Base-by-base conservation (phyloP, 2,329 filamentous ascomycete species). In the Leptodontidium sp. region DNA sequence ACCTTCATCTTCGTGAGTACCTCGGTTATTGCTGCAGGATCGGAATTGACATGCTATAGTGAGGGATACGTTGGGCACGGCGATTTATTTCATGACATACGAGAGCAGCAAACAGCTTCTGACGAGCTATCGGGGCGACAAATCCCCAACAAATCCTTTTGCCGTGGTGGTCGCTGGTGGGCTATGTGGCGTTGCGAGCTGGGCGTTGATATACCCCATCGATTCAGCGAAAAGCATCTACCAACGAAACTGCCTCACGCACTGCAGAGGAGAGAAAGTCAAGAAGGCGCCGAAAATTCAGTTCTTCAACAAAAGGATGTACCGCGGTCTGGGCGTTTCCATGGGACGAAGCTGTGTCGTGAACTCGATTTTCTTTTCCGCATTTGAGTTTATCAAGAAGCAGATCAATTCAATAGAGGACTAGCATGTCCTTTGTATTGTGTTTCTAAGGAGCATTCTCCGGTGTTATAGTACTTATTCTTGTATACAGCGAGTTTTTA, bases 291-390 rank as follows among this genome's bases (percentile, higher is more conserved):
- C 92, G 11, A 91, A 90, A 79, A 93, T 96, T 68, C 85, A 91
- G 69, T 94, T 93, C 80, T 92, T 93, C 80, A 88, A 91, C 76
- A 85, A 85, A 65, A 87, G 90, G 71, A 94, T 94, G 88, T 97
- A 96, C 80, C 89, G 92, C 74, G 93, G 93, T 38, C 85, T 97
- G 2, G 92, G 90, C 26, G 93, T 96, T 32, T 94, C 92, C 47
- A 94, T 96, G 89, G 87, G 88, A 73, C 89, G 93, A 66, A 94
- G 92, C 14, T 94, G 91, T 75, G 85, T 93, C 64, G 90, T 96
- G 74, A 97, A 97, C 78, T 92, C 93, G 73, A 92, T 97, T 75
- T 97, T 97, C 85, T 97, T 97, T 82, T 94, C 92, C 53, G 91
- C 90, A 49, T 97, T 96, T 78, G 93, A 97, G 81, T 90, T 93